Conservation (phyloP, 805 yeast species). For the Saccharomyces cerevisiae region DNA sequence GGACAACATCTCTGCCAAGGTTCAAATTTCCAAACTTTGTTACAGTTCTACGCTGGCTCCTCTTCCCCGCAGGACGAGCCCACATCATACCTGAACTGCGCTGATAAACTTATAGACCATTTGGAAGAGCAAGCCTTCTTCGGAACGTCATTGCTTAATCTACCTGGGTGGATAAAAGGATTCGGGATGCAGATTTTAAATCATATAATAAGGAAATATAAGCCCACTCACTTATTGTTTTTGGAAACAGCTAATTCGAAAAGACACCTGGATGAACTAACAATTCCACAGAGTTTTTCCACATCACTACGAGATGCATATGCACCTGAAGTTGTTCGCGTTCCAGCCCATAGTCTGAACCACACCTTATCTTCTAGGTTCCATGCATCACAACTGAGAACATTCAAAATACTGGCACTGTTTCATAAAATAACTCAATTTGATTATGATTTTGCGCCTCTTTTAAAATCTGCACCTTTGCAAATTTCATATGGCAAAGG, state of each 20-base stretch:
- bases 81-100: conserved; percentile 38
- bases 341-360: conserved; percentile 26
- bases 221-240: conserved; percentile 52
- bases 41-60: conserved; percentile 48
- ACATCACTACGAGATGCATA: conserved; percentile 23
- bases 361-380: conserved; percentile 22
- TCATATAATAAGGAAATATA: conserved; percentile 35
- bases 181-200: conserved; percentile 63
- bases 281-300: conserved; percentile 23
- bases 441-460: conserved; percentile 37
- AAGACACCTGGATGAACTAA: conserved; percentile 21
- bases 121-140: conserved; percentile 27
- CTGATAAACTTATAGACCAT: conserved; percentile 33
- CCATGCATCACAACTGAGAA: conserved; percentile 46
- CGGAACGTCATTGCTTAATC: conserved; percentile 51
- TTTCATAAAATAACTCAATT: conserved; percentile 37
- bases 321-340: conserved; percentile 22
- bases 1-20: conserved; percentile 22
- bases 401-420: conserved; percentile 42
- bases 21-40: conserved; percentile 7
- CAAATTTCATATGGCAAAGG: conserved; percentile 32
- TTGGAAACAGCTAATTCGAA: conserved; percentile 34
- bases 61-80: conserved; percentile 65
- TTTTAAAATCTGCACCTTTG: conserved; percentile 34
- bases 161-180: conserved; percentile 92